phyloP scores from a whole-genome alignment of 1,139 yeast genomes.

The Casaregolazyma lundiana region DNA sequence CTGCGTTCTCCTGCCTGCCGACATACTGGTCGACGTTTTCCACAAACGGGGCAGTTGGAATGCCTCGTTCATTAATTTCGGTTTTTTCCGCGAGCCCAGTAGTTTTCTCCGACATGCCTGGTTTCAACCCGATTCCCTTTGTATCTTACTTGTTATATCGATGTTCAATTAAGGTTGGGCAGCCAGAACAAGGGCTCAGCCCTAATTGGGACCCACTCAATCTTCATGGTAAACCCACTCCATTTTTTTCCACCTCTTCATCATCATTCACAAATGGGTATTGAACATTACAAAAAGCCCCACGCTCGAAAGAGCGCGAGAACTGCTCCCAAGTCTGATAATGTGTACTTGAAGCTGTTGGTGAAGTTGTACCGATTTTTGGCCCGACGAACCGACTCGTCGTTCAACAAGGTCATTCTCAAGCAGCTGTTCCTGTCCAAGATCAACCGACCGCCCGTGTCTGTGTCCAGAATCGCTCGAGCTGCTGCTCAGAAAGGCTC shows the following conservation, averaged over 20 bases:
- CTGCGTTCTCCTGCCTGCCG: constrained; percentile 66
- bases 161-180: background rate
- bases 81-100: constrained; percentile 6
- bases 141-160: background rate
- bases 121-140: too few species aligned
- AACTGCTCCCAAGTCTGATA: constrained; percentile 98
- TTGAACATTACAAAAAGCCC: constrained; percentile 94
- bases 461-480: constrained; percentile 85
- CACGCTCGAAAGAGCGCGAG: constrained; percentile 96
- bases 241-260: constrained; percentile 9
- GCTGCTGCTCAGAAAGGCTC: constrained; percentile 82
- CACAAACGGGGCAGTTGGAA: constrained; percentile 94
- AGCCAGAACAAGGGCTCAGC: background rate
- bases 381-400: constrained; percentile 97
- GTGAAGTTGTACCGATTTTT: constrained; percentile 98
- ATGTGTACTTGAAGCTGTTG: constrained; percentile 95
- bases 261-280: constrained; percentile 63
- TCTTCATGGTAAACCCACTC: constrained; percentile 3
- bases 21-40: constrained; percentile 76
- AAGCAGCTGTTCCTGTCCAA: constrained; percentile 93
- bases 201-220: constrained; percentile 7
- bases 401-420: constrained; percentile 97
- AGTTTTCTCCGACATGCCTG: too few species aligned
- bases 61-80: constrained; percentile 73
- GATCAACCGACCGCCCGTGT: constrained; percentile 99